phyloP scores from a whole-genome alignment of 306 rosid species.

The Dalbergia oliveri region DNA sequence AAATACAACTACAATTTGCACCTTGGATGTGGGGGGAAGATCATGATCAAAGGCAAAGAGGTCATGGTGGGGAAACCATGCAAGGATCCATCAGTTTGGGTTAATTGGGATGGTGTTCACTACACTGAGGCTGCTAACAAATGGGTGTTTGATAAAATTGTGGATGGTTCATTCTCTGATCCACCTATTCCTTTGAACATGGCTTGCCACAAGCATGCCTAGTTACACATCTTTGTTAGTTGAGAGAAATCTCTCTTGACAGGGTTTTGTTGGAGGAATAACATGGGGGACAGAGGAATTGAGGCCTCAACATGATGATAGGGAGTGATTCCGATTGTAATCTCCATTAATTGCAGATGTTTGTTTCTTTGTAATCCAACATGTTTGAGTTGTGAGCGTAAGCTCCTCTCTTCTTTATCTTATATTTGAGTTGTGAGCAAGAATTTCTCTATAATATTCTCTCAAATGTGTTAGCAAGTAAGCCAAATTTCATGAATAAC shows the following conservation, averaged over 20 bases:
- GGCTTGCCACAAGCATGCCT: conserved; percentile 60
- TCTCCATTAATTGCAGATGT: not conserved
- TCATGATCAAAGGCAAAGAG: conserved; percentile 57
- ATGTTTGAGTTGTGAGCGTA: not conserved
- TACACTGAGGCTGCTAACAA: conserved; percentile 79
- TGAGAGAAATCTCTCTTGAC: not conserved
- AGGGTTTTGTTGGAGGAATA: not conserved
- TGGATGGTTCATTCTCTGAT: conserved; percentile 72
- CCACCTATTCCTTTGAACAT: conserved; percentile 73
- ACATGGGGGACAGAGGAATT: not conserved
- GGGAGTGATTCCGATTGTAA: not conserved
- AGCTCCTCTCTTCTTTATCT: conserved; percentile 1
- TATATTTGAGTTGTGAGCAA: not conserved
- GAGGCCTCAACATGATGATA: not conserved
- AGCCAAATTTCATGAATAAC: too few relatives aligned
- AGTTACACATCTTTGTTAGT: not conserved
- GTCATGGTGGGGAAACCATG: conserved; percentile 67
- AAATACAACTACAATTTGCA: conserved; percentile 67
- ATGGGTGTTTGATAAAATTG: conserved; percentile 69
- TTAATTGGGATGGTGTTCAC: conserved; percentile 87
- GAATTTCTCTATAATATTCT: too few relatives aligned
- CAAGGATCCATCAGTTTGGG: conserved; percentile 63
- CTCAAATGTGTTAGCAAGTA: not conserved
- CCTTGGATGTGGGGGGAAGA: conserved; percentile 71
- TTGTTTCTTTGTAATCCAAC: not conserved